These are phyloP conservation scores for Xylariaceae sp. DNA, from an alignment of 2,329 filamentous ascomycete species.

Conservation along the genomic window DNA sequence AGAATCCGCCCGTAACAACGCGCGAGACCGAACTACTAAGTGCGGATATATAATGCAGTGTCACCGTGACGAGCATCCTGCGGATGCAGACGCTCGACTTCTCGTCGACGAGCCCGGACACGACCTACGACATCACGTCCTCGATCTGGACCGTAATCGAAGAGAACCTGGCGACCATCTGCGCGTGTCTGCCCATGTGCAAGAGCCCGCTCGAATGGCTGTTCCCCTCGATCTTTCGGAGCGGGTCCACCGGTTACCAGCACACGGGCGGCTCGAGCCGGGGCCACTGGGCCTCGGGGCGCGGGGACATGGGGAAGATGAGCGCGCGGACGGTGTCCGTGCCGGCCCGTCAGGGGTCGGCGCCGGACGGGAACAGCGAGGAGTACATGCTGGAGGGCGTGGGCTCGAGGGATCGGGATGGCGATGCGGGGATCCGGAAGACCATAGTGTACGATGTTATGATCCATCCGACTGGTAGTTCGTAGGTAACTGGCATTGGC, in stretches of 20 bases:
- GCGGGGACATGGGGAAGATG: slow-evolving; percentile 36
- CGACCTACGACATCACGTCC: slow-evolving; percentile 39
- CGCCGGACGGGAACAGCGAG: slow-evolving; percentile 37
- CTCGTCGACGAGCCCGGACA: slow-evolving; percentile 43
- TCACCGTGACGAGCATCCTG: slow-evolving; percentile 46
- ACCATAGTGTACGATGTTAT: slow-evolving; percentile 42
- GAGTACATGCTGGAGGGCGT: slow-evolving; percentile 39
- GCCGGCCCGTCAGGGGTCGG: slow-evolving; percentile 13
- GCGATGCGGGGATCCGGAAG: slow-evolving; percentile 37
- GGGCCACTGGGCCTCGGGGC: slow-evolving; percentile 37
- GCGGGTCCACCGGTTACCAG: background rate
- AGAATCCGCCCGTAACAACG: too few relatives aligned
- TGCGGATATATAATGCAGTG: too few relatives aligned
- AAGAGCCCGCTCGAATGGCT: slow-evolving; percentile 42
- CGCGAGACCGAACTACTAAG: too few relatives aligned
- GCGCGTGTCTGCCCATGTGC: slow-evolving; percentile 45
- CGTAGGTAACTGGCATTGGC: slow-evolving; percentile 12
- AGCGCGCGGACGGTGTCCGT: slow-evolving; percentile 34
- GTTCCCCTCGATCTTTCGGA: slow-evolving; percentile 39
- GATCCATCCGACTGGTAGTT: slow-evolving; percentile 32
- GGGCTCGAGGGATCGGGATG: slow-evolving; percentile 3
- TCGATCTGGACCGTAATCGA: slow-evolving; percentile 46
- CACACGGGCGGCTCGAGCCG: slow-evolving; percentile 6
- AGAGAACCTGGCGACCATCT: slow-evolving; percentile 44
- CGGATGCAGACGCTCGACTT: slow-evolving; percentile 45